These are phyloP conservation scores for Prunus dulcis DNA, from an alignment of 306 rosid genomes.

Conservation along the genomic window DNA sequence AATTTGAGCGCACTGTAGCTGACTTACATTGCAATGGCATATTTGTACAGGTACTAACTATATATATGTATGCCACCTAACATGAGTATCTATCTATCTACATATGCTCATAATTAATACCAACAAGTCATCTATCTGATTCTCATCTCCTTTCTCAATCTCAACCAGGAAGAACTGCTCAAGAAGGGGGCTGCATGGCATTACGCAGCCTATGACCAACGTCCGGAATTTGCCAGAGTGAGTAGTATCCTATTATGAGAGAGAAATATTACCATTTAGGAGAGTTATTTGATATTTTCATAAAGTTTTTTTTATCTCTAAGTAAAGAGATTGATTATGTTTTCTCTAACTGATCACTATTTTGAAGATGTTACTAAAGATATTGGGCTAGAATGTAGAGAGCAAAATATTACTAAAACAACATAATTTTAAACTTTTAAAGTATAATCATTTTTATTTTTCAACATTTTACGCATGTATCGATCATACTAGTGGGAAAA, in stretches of 20 bases:
- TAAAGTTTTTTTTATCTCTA: no score
- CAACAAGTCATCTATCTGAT: not conserved
- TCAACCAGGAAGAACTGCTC: conserved; percentile 74
- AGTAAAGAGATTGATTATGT: no score
- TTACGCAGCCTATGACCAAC: conserved; percentile 71
- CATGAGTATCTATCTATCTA: not conserved
- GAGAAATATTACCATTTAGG: no score
- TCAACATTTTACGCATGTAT: not conserved
- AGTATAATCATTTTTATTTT: not conserved
- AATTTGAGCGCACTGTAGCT: conserved; percentile 65
- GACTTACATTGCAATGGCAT: conserved; percentile 66
- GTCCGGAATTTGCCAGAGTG: conserved; percentile 63
- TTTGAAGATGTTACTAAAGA: no score
- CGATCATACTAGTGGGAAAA: conserved; percentile 62
- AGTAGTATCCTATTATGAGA: conserved; percentile 16
- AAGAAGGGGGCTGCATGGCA: conserved; percentile 93
- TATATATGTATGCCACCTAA: not conserved
- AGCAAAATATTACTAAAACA: not conserved
- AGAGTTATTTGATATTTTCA: no score
- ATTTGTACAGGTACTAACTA: conserved; percentile 67
- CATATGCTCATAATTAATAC: not conserved
- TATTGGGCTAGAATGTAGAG: no score
- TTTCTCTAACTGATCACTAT: no score
- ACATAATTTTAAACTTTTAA: not conserved
- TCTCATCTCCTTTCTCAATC: conserved; percentile 8